Percentiles rank a stretch among this genome's conserved stretches.
These are phyloP conservation scores for Tuber microsphaerosporum DNA, from an alignment of 495 filamentous ascomycete genomes.

Conservation along the genomic window DNA sequence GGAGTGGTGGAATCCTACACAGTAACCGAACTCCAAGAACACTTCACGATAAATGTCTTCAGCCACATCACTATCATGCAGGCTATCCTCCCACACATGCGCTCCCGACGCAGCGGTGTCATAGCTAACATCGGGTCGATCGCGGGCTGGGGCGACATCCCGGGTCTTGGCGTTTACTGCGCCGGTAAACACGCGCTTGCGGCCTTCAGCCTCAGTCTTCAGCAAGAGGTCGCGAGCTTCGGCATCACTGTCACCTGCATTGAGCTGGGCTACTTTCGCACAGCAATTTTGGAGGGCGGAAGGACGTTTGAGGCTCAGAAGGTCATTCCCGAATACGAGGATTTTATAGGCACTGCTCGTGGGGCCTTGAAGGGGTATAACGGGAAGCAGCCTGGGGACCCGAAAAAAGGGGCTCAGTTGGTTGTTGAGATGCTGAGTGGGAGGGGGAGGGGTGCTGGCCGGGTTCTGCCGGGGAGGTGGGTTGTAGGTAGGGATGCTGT, in stretches of 20 bases:
- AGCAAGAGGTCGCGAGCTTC: slow-evolving; percentile 47
- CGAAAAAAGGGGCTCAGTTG: slow-evolving; percentile 39
- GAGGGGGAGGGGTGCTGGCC: neutral
- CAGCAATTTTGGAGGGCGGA: neutral
- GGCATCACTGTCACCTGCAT: slow-evolving; percentile 47
- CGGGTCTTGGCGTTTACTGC: neutral
- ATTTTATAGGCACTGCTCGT: neutral
- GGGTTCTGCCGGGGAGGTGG: neutral
- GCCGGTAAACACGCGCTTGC: neutral
- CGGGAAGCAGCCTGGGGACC: slow-evolving; percentile 44
- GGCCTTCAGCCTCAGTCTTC: slow-evolving; percentile 43
- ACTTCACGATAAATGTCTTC: slow-evolving; percentile 1
- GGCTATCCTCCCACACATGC: slow-evolving; percentile 49
- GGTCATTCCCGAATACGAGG: neutral
- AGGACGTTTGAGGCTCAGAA: neutral
- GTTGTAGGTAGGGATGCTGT: neutral
- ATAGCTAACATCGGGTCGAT: slow-evolving; percentile 51
- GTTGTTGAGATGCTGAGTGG: slow-evolving; percentile 43
- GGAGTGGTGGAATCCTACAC: neutral
- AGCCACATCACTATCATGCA: slow-evolving; percentile 26
- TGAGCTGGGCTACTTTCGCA: slow-evolving; percentile 52
- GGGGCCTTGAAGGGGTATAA: neutral
- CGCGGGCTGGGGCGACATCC: slow-evolving; percentile 24
- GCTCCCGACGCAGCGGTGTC: slow-evolving; percentile 43
- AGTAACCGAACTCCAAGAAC: neutral